Percentiles rank a stretch among this genome's conserved stretches.
Conservation (phyloP, 768 basidiomycete genomes). For the Goffeauzyma gilvescens region DNA sequence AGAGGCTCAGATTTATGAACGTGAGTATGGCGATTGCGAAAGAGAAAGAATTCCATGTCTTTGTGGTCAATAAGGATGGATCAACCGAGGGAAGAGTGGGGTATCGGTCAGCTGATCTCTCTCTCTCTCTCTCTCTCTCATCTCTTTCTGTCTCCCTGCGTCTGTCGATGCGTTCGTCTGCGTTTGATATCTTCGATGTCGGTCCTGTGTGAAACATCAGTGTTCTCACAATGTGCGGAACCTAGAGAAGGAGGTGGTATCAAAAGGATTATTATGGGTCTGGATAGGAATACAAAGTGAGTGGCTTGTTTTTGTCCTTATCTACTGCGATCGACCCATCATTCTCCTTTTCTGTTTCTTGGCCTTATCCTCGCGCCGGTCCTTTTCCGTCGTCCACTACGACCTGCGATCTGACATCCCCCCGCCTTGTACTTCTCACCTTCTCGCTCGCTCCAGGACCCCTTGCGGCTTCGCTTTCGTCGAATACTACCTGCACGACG, state of each 20-base stretch:
- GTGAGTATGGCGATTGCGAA: slow-evolving; percentile 23
- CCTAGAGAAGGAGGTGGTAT: slow-evolving; percentile 29
- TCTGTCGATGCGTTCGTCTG: not conserved
- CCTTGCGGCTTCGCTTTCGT: slow-evolving; percentile 34
- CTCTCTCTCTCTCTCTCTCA: too few relatives aligned
- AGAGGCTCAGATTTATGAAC: slow-evolving; percentile 30
- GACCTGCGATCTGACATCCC: too few relatives aligned
- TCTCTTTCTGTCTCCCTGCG: not conserved
- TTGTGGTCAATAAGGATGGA: too few relatives aligned
- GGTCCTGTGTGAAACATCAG: slow-evolving; percentile 8
- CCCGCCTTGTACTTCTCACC: not conserved
- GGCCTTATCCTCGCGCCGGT: not conserved
- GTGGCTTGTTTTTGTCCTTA: not conserved
- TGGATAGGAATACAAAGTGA: slow-evolving; percentile 25
- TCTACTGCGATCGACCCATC: too few relatives aligned
- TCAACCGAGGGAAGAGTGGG: too few relatives aligned
- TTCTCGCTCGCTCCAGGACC: slow-evolving; percentile 18
- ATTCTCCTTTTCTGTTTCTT: too few relatives aligned
- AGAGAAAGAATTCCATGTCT: too few relatives aligned
- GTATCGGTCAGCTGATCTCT: too few relatives aligned
- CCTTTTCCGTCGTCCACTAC: too few relatives aligned
- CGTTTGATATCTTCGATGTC: not conserved
- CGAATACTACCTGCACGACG: slow-evolving; percentile 72
- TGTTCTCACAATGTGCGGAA: slow-evolving; percentile 26
- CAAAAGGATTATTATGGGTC: slow-evolving; percentile 32